These are phyloP conservation scores for Hypoxylon crocopeplum DNA, from an alignment of 495 filamentous ascomycete genomes.

Conservation along the genomic window DNA sequence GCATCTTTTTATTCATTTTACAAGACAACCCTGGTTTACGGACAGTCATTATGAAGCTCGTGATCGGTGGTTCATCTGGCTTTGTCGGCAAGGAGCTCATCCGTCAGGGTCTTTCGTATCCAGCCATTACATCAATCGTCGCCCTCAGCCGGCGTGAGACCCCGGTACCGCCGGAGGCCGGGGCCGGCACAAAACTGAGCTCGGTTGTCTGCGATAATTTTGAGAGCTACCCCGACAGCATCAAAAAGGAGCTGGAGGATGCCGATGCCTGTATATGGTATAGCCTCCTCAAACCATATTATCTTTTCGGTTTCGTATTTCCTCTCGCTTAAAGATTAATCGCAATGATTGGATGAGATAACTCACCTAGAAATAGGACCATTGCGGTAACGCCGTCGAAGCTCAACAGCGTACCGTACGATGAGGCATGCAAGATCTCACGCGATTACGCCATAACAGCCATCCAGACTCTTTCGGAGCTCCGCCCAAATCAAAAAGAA, in stretches of 20 bases:
- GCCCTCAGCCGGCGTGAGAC: constrained; percentile 46
- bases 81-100: constrained; percentile 52
- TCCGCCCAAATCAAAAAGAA: constrained; percentile 15
- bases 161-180: constrained; percentile 6
- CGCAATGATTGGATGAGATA: no score
- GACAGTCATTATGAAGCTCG: constrained; percentile 55
- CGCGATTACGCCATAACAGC: constrained; percentile 51
- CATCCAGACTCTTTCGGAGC: constrained; percentile 45
- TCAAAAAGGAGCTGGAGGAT: constrained; percentile 48
- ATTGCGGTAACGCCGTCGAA: constrained; percentile 54
- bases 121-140: constrained; percentile 51
- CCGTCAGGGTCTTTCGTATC: constrained; percentile 48
- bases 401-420: constrained; percentile 38
- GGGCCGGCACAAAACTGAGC: constrained; percentile 45
- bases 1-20: neutral
- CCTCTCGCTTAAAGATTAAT: no score
- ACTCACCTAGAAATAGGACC: constrained; percentile 37
- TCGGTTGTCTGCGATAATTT: constrained; percentile 51
- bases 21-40: neutral
- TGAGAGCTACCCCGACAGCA: constrained; percentile 49
- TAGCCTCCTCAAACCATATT: no score
- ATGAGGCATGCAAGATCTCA: constrained; percentile 50
- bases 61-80: constrained; percentile 58
- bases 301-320: no score
- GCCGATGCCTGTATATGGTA: constrained; percentile 65